Percentiles rank a stretch among this genome's conserved stretches.
Conservation (phyloP, 805 yeast genomes). For the Dipodascus albidus region DNA sequence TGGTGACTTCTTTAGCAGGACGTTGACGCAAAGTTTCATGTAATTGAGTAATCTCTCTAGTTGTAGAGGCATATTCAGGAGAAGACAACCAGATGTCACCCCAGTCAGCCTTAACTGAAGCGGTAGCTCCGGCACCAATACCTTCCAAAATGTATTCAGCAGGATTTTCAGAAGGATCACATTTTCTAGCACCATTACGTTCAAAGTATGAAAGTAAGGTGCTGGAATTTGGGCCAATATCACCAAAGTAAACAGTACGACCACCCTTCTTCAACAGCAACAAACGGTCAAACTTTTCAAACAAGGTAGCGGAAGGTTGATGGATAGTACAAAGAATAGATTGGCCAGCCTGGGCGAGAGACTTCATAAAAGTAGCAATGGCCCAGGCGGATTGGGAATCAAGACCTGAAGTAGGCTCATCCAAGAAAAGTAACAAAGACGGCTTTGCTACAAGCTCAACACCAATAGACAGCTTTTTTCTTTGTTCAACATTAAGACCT, state of each 20-base stretch:
- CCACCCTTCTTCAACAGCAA: constrained; percentile 67
- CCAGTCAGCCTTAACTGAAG: constrained; percentile 48
- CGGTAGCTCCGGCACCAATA: constrained; percentile 76
- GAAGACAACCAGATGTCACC: constrained; percentile 47
- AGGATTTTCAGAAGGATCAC: constrained; percentile 53
- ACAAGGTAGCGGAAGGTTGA: constrained; percentile 66
- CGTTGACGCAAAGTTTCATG: constrained; percentile 17
- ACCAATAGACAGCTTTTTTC: constrained; percentile 58
- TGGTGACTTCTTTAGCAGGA: constrained; percentile 20
- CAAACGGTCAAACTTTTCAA: constrained; percentile 57
- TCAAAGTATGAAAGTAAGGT: constrained; percentile 57
- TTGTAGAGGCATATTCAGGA: constrained; percentile 29
- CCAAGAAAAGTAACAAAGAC: constrained; percentile 43
- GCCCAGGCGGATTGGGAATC: constrained; percentile 60
- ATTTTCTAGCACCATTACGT: constrained; percentile 57
- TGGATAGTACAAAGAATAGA: constrained; percentile 68
- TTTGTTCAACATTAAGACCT: constrained; percentile 59
- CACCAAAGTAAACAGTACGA: constrained; percentile 72
- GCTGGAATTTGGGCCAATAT: constrained; percentile 52
- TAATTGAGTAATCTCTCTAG: constrained; percentile 26
- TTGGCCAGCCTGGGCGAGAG: constrained; percentile 60
- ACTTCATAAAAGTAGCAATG: constrained; percentile 53
- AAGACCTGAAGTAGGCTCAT: constrained; percentile 66
- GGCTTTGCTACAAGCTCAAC: constrained; percentile 66
- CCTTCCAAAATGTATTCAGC: constrained; percentile 66